These are phyloP conservation scores for Trametes cubensis DNA, from an alignment of 768 basidiomycete species.

Conservation along the genomic window DNA sequence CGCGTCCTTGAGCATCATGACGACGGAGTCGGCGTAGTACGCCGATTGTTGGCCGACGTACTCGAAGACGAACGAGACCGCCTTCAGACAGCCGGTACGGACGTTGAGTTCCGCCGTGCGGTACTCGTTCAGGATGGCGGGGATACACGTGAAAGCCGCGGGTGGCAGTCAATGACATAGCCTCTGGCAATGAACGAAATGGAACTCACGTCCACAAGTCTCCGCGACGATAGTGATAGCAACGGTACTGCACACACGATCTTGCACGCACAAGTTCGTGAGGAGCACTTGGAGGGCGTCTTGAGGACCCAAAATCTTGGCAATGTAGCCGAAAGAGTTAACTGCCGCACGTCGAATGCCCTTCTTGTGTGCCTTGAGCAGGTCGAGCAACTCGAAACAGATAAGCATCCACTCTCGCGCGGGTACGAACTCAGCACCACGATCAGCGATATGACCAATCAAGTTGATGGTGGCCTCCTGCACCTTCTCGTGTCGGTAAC, in stretches of 20 bases:
- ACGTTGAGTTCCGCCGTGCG: slow-evolving; percentile 98
- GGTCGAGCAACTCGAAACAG: slow-evolving; percentile 95
- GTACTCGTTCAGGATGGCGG: slow-evolving; percentile 98
- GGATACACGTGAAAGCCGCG: slow-evolving; percentile 94
- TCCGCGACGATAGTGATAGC: slow-evolving; percentile 96
- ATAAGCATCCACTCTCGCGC: slow-evolving; percentile 99
- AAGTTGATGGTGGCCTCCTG: slow-evolving; percentile 99
- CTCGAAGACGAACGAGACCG: slow-evolving; percentile 98
- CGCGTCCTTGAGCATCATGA: slow-evolving; percentile 97
- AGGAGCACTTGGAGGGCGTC: slow-evolving; percentile 94
- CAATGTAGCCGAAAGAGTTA: slow-evolving; percentile 99
- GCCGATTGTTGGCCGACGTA: slow-evolving; percentile 97
- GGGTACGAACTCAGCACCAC: slow-evolving; percentile 97
- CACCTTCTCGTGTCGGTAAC: slow-evolving; percentile 98
- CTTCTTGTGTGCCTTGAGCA: slow-evolving; percentile 99
- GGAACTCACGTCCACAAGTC: slow-evolving; percentile 72
- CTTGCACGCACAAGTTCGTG: slow-evolving; percentile 96
- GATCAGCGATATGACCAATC: slow-evolving; percentile 99
- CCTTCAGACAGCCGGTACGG: slow-evolving; percentile 97
- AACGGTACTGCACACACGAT: slow-evolving; percentile 97
- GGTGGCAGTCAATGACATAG: slow-evolving; percentile 8
- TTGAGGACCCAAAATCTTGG: slow-evolving; percentile 98
- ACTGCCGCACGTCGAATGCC: slow-evolving; percentile 98
- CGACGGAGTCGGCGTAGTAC: slow-evolving; percentile 96
- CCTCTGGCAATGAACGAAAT: background rate